Base-by-base conservation (phyloP, 805 yeast species). In the Saccharomycopsis babjevae region DNA sequence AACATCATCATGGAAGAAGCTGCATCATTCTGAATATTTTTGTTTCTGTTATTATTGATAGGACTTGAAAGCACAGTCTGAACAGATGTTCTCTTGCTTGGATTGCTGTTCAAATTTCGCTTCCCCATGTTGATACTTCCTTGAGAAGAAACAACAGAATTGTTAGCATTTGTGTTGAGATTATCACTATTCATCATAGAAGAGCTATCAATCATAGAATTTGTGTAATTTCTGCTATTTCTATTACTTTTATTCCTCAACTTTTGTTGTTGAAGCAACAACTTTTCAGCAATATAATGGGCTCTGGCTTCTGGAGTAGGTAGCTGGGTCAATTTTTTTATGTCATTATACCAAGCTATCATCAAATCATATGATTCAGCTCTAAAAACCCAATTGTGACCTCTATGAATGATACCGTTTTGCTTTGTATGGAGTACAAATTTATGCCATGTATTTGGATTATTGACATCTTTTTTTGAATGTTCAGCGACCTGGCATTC, bases 331-430 rank as follows among this genome's bases (percentile, higher is more conserved):
- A 91, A 76, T 56, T 76, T 77, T 70, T 85, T 84, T 66, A 93
- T 77, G 69, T 88, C 96, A 66, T 82, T 82, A 72, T 82, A 89
- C 99, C 99, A 93, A 46, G 77, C 79, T 71, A 86, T 83, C 93
- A 91, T 89, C 38, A 80, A 72, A 50, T 85, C 87, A 67, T 87
- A 88, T 57, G 87, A 81, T 68, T 88, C 94, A n/a, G 96, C 86
- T 66, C 96, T 80, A 76, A 93, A 92, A n/a, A 92, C 94, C 89
- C 94, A 90, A 68, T 90, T 91, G 74, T 92, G 97, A 52, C 90
- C 89, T 68, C 89, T 79, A 64, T 84, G 86, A 64, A 89, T 78
- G 62, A 87, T 74, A 15, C 94, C 94, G 63, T 84, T 83, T 65
- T 85, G 84, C 68, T 87, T 89, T 18, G 91, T 83, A 65, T 82